A percentile compares a stretch with the other conserved stretches of the same genome.
phyloP scores from a whole-genome alignment of 2,329 filamentous ascomycete genomes.

The Diplocarpon mali region DNA sequence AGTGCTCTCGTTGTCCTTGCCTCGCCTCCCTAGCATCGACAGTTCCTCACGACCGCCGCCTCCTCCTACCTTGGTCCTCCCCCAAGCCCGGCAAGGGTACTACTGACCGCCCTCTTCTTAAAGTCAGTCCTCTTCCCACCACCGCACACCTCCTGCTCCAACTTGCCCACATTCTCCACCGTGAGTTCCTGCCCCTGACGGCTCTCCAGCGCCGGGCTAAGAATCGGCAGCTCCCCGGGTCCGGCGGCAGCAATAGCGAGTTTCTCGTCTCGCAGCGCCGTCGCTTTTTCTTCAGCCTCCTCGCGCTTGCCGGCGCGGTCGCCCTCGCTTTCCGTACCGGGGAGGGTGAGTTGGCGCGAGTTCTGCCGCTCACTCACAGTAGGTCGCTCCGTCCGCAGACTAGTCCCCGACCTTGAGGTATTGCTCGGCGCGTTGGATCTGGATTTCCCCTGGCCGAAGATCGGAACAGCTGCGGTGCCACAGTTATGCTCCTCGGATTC shows the following conservation, averaged over 20 bases:
- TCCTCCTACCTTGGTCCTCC: conserved; percentile 4
- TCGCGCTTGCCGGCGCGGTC: conserved; percentile 36
- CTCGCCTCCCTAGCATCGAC: conserved; percentile 9
- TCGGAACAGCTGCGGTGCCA: conserved; percentile 12
- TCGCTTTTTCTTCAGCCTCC: conserved; percentile 43
- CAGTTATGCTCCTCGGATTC: conserved; percentile 20
- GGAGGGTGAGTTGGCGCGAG: conserved; percentile 20
- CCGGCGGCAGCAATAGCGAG: conserved; percentile 29
- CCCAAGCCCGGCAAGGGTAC: background rate
- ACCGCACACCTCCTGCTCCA: conserved; percentile 29
- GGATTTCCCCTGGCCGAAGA: conserved; percentile 13
- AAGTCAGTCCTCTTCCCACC: background rate
- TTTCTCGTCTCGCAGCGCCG: conserved; percentile 41
- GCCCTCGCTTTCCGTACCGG: conserved; percentile 28
- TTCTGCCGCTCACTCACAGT: conserved; percentile 16
- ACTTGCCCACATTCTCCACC: conserved; percentile 41
- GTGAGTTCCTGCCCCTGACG: conserved; percentile 35
- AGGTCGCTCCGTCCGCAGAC: conserved; percentile 5
- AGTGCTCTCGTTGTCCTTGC: conserved; percentile 13
- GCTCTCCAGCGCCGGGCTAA: background rate
- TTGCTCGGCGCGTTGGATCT: background rate
- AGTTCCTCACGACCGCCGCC: conserved; percentile 3
- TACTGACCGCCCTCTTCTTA: conserved; percentile 4
- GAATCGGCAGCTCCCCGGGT: conserved; percentile 23
- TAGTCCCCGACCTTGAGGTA: background rate